phyloP scores from a whole-genome alignment of 371 early-diverging fungal genomes.

The Mucor plumbeus region DNA sequence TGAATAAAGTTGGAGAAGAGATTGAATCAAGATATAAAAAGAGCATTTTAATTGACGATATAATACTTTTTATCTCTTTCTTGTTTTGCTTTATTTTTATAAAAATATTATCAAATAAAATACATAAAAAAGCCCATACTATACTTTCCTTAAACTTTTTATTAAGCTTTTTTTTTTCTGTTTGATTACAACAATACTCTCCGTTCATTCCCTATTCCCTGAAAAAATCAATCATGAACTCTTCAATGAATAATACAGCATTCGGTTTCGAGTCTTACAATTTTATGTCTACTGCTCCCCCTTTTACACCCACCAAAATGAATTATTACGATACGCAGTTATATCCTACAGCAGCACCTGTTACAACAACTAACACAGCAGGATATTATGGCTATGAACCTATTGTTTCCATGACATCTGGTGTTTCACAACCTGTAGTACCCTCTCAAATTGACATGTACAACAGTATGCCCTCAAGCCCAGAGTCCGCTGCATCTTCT shows the following conservation, averaged over 20 bases:
- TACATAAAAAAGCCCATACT: background rate
- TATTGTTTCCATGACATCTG: background rate
- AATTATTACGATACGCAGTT: background rate
- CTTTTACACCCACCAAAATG: background rate
- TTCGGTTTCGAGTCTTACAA: background rate
- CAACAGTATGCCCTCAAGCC: constrained; percentile 5
- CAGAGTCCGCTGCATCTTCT: background rate
- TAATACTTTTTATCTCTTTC: background rate
- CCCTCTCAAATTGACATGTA: constrained; percentile 7
- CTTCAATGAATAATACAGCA: background rate
- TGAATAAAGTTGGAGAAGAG: too few species aligned
- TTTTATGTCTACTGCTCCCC: background rate
- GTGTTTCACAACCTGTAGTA: background rate
- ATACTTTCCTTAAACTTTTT: constrained; percentile 8
- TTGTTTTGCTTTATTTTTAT: background rate
- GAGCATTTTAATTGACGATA: too few species aligned
- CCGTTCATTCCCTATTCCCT: background rate
- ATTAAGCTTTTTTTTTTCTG: background rate
- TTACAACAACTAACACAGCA: background rate
- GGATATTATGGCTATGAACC: background rate
- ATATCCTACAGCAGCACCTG: background rate
- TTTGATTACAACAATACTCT: background rate
- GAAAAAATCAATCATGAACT: background rate
- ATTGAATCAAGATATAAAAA: too few species aligned
- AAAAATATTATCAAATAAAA: background rate